Percentiles rank a stretch among this genome's conserved stretches.
These are phyloP conservation scores for Penstemon davidsonii DNA, from an alignment of 257 asterid genomes.

Conservation along the genomic window DNA sequence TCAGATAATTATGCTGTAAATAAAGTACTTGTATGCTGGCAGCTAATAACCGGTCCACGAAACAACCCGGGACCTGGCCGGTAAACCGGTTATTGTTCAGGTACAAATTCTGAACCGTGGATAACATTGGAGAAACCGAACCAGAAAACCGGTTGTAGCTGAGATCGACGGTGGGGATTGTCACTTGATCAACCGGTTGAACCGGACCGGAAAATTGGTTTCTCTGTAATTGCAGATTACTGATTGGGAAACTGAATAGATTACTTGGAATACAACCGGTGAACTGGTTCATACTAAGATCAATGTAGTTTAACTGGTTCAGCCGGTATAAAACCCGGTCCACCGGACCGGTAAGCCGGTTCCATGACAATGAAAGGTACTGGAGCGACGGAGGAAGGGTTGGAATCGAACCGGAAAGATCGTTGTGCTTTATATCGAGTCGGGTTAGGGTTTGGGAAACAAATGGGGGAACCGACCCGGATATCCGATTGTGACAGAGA, in stretches of 20 bases:
- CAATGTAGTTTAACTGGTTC: slow-evolving; percentile 62
- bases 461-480: slow-evolving; percentile 68
- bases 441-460: slow-evolving; percentile 62
- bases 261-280: slow-evolving; percentile 64
- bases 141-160: slow-evolving; percentile 83
- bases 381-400: slow-evolving; percentile 68
- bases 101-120: slow-evolving; percentile 73
- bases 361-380: slow-evolving; percentile 78
- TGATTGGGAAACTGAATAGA: slow-evolving; percentile 56
- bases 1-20: slow-evolving; percentile 79
- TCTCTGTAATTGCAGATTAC: slow-evolving; percentile 72
- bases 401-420: slow-evolving; percentile 62
- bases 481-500: slow-evolving; percentile 64
- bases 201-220: slow-evolving; percentile 67
- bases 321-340: slow-evolving; percentile 46
- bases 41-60: slow-evolving; percentile 73
- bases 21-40: slow-evolving; percentile 62
- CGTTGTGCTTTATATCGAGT: slow-evolving; percentile 74
- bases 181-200: slow-evolving; percentile 54
- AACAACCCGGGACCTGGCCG: slow-evolving; percentile 67
- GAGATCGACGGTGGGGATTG: slow-evolving; percentile 72
- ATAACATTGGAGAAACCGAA: slow-evolving; percentile 64
- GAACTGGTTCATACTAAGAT: slow-evolving; percentile 77
- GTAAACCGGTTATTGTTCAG: slow-evolving; percentile 87
- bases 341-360: slow-evolving; percentile 71